Base-by-base conservation (phyloP, 2,329 filamentous ascomycete genomes). In the Venturia pyrina region DNA sequence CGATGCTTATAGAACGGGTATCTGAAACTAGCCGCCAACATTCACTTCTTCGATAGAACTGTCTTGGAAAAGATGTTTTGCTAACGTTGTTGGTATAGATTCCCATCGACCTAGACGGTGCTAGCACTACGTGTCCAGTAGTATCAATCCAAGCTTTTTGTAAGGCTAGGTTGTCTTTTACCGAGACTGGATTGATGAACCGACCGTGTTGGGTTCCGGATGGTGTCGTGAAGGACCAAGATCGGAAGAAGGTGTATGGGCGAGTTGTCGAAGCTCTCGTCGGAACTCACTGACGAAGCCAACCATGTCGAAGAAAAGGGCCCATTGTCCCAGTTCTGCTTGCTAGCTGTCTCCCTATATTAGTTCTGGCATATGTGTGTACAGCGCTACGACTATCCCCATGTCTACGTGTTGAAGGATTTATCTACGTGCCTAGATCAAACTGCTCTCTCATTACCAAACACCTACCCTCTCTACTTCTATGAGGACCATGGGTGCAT, bases 351-450 rank as follows among this genome's bases (percentile, higher is more conserved):
- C 48, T 28, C 21, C n/a, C 21, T 0, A 11, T 7, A 50, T 28
- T 2, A 53, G 21, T 28, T 7, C 15, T 77, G 83, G 85, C 85
- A 87, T 87, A 82, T 83, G 85, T 88, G 86, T 88, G 86, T 88
- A 88, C 86, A 87, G 85, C 85, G 80, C 80, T 82, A 81, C 76
- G 80, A 61, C 79, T 78, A 75, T 80, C 69, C 73, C 80, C 76
- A 84, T 86, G 83, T 80, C 80, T 80, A 80, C 79, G 78, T 82
- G 83, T 84, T 87, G 85, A 87, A 88, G 85, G 86, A 87, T 82
- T 76, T 77, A 80, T 76, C 78, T 78, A 79, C 85, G 83, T 87
- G 86, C 85, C 86, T 79, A 88, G 80, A 88, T 80, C 69, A 76
- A 28, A 77, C 68, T 71, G 70, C 78, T 78, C 74, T 75, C 76